Evolutionary conservation across 306 rosid species (phyloP).

Genomic region (Dryas alaskensis): DNA sequence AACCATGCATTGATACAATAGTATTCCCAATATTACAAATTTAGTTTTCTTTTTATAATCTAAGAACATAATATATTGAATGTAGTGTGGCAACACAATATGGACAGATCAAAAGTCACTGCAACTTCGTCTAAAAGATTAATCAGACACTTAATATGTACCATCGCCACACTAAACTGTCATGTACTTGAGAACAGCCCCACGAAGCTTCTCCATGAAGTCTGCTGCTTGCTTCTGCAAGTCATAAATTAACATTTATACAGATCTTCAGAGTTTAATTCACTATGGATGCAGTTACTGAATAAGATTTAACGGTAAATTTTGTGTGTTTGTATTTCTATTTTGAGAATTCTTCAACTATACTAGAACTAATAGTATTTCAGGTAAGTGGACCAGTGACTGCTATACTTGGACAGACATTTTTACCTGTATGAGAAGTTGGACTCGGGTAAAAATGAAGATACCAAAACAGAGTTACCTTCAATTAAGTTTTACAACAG

Average conservation of each 20-base stretch:
- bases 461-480: neutral
- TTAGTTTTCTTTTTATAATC: neutral
- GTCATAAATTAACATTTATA: conserved; percentile 22
- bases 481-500: neutral
- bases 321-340: neutral
- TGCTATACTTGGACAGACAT: neutral
- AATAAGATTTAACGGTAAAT: neutral
- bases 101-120: neutral
- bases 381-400: neutral
- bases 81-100: neutral
- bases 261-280: conserved; percentile 5
- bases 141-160: conserved; percentile 12
- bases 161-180: conserved; percentile 51
- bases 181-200: conserved; percentile 73
- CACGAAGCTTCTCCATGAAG: conserved; percentile 90
- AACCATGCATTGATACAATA: conserved; percentile 12
- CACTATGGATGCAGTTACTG: neutral
- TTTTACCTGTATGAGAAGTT: neutral
- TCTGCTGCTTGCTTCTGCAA: conserved; percentile 83
- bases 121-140: conserved; percentile 4
- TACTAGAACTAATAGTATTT: neutral
- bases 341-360: neutral
- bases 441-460: neutral
- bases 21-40: neutral
- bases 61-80: neutral